Evolutionary conservation across 164 flowering plant species (phyloP).

Genomic region (Echeveria elegans): DNA sequence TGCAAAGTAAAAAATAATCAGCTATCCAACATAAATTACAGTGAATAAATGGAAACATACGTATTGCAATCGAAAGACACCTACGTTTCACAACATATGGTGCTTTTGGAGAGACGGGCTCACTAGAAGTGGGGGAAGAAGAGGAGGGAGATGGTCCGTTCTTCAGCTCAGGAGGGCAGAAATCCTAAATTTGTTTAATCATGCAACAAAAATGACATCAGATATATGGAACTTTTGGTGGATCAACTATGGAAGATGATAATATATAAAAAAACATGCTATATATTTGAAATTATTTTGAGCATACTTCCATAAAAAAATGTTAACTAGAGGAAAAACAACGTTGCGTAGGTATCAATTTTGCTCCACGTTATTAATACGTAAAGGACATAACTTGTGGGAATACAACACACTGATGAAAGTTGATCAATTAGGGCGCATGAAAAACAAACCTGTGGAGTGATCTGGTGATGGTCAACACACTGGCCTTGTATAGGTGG

Average conservation of each 20-base stretch:
- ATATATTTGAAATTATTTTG: too few species aligned
- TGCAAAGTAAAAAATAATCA: conserved; percentile 20
- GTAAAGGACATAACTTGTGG: too few species aligned
- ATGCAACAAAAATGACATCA: neutral
- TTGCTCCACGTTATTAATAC: too few species aligned
- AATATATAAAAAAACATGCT: too few species aligned
- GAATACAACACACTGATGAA: neutral
- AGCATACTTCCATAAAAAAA: too few species aligned
- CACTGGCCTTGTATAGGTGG: conserved; percentile 49
- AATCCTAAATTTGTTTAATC: conserved; percentile 24
- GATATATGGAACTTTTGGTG: too few species aligned
- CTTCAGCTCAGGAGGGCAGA: conserved; percentile 28
- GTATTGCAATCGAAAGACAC: neutral
- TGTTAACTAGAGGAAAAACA: too few species aligned
- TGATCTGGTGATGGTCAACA: conserved; percentile 34
- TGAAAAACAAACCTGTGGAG: conserved; percentile 29
- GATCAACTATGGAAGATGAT: neutral
- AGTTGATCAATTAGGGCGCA: neutral
- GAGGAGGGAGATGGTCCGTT: conserved; percentile 45
- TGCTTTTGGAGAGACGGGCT: conserved; percentile 46
- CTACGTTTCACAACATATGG: conserved; percentile 83
- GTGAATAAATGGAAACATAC: too few species aligned
- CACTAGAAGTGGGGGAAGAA: conserved; percentile 34
- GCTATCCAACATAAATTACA: neutral
- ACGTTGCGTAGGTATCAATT: too few species aligned